These are phyloP conservation scores for Phytophthora rubi DNA, from an alignment of 352 stramenopile species.

Conservation along the genomic window DNA sequence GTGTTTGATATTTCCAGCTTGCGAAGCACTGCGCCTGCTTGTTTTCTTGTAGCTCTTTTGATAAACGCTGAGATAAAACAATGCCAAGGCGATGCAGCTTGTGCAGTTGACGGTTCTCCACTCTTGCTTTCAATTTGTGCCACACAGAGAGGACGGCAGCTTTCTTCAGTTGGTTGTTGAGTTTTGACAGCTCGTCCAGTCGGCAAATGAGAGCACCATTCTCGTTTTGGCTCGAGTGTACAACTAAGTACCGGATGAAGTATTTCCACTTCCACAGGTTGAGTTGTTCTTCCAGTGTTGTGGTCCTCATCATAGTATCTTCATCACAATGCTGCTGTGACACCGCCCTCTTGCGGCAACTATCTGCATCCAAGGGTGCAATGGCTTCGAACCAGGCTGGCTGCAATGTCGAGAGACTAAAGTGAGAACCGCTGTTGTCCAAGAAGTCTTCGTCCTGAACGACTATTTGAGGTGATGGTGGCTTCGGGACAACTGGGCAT, in stretches of 20 bases:
- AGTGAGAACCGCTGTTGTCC: slow-evolving; percentile 10
- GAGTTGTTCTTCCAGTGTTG: slow-evolving; percentile 7
- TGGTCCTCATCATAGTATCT: neutral
- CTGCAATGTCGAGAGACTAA: slow-evolving; percentile 25
- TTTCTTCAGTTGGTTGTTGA: slow-evolving; percentile 26
- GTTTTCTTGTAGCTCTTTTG: slow-evolving; percentile 19
- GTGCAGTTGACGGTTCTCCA: slow-evolving; percentile 24
- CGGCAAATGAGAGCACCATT: slow-evolving; percentile 3
- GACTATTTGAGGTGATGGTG: slow-evolving; percentile 25
- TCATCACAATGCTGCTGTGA: neutral
- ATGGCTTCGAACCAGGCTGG: slow-evolving; percentile 31
- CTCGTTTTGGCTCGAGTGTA: slow-evolving; percentile 20
- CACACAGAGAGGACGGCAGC: slow-evolving; percentile 13
- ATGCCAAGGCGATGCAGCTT: slow-evolving; percentile 19
- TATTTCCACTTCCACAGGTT: slow-evolving; percentile 45
- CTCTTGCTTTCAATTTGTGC: slow-evolving; percentile 23
- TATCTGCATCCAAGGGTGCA: neutral
- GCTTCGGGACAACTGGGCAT: slow-evolving; percentile 13
- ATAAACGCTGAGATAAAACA: slow-evolving; percentile 15
- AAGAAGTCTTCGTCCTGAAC: slow-evolving; percentile 34
- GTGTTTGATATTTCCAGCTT: slow-evolving; percentile 24
- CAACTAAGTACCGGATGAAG: slow-evolving; percentile 26
- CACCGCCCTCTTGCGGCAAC: neutral
- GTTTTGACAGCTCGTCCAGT: slow-evolving; percentile 11
- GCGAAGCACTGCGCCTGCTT: slow-evolving; percentile 25